Conservation (phyloP, 345 rosid species). For the Erodium maritimum region DNA sequence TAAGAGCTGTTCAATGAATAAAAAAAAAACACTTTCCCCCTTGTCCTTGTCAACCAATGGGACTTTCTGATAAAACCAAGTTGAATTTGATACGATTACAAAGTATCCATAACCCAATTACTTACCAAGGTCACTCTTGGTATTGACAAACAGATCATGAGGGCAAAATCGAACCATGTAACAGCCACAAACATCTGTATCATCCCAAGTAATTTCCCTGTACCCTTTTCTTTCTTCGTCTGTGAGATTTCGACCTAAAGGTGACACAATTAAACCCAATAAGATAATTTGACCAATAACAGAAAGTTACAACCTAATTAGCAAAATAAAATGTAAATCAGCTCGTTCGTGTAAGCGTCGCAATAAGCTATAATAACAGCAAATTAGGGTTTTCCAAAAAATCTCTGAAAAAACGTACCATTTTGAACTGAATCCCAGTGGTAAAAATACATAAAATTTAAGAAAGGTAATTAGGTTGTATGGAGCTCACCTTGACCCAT, state of each 20-base stretch:
- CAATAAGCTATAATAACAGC: background rate
- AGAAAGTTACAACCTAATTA: background rate
- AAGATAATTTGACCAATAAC: background rate
- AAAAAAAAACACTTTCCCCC: background rate
- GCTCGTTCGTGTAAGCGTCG: background rate
- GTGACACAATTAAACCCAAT: background rate
- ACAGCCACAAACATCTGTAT: slow-evolving; percentile 82
- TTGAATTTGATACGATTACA: background rate
- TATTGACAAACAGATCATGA: slow-evolving; percentile 95
- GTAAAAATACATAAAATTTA: too few species aligned
- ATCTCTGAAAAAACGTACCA: background rate
- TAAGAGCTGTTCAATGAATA: too few species aligned
- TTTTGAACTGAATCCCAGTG: background rate
- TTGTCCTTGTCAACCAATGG: background rate
- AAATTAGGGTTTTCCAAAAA: background rate
- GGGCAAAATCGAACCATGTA: slow-evolving; percentile 98
- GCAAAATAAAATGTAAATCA: background rate
- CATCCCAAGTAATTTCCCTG: slow-evolving; percentile 84
- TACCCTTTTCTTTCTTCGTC: slow-evolving; percentile 77
- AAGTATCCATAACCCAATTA: slow-evolving; percentile 2
- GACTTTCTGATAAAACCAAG: background rate
- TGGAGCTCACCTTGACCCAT: slow-evolving; percentile 68
- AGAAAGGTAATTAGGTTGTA: background rate
- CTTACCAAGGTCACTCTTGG: slow-evolving; percentile 90
- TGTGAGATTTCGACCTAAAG: slow-evolving; percentile 74